Evolutionary conservation across 768 basidiomycete genomes (phyloP), one percentile per base, ranked within the genome.

Genomic region (Trametes meyenii): DNA sequence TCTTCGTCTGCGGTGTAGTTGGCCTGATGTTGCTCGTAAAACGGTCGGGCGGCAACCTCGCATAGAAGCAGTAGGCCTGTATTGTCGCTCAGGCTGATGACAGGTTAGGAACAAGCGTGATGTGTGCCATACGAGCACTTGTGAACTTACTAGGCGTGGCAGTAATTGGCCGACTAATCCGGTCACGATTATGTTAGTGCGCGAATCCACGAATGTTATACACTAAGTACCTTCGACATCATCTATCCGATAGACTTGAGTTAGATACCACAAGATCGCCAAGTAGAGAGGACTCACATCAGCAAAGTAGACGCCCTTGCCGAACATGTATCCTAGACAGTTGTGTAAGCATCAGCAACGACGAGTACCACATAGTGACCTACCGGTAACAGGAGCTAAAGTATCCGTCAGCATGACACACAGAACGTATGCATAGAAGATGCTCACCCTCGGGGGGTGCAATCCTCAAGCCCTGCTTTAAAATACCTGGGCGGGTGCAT

Each of bases 281-380:
- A 35, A 1, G 21, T 14, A 33, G 16, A 23, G 13, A 14, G 10
- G 14, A 67, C 81, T 69, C 62, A 84, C 83, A 71, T 86, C 85
- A 5, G 85, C 85, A 56, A 87, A 85, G 70, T 87, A 86, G 38
- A 85, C 82, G 45, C 84, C 85, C 71, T 86, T 86, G 54, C 85
- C 85, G 68, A 86, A 86, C 85, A 86, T 87, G 68, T 84, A 85
- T 1, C 77, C 76, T 71, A 46, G 21, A 10, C 17, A 16, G 16
- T 38, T 23, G 19, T 52, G 19, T 33, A 2, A 26, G n/a, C 21
- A 42, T 23, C 14, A 2, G 38, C 17, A 2, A 14, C 1, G 12
- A n/a, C 6, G 16, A 29, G 1, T 12, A 8, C 11, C 5, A 50
- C 38, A 23, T 21, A 11, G 43, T 44, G n/a, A 23, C 68, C 35